Evolutionary conservation across 1,139 yeast species (phyloP).

Genomic region (Spathaspora sp.): DNA sequence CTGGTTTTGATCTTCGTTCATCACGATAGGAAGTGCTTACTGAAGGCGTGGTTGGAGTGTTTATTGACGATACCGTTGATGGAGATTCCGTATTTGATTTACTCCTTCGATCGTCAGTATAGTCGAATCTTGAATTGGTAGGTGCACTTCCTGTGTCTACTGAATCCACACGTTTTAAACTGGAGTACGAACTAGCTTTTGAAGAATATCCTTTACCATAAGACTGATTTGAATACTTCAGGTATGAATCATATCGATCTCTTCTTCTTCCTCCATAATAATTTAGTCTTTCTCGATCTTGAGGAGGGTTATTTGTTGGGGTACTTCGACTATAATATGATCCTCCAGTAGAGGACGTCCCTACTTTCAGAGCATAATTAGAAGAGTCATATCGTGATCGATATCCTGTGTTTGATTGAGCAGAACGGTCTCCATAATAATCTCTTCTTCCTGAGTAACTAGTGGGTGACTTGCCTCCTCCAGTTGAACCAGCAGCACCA

Average conservation of each 20-base stretch:
- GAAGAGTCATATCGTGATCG: slow-evolving; percentile 11
- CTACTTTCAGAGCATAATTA: slow-evolving; percentile 4
- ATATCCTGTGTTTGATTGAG: slow-evolving; percentile 10
- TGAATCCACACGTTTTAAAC: neutral
- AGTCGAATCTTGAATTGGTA: neutral
- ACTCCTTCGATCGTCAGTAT: slow-evolving; percentile 6
- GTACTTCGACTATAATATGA: slow-evolving; percentile 5
- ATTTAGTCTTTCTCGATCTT: neutral
- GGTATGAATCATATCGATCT: neutral
- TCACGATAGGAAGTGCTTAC: slow-evolving; percentile 5
- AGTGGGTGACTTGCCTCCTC: slow-evolving; percentile 3
- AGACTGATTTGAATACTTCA: neutral
- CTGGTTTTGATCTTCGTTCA: slow-evolving; percentile 8
- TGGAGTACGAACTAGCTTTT: neutral
- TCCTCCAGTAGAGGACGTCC: slow-evolving; percentile 4
- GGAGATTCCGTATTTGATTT: slow-evolving; percentile 2
- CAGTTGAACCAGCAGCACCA: neutral
- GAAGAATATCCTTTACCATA: neutral
- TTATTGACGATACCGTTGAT: neutral
- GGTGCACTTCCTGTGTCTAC: neutral
- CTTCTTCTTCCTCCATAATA: slow-evolving; percentile 7
- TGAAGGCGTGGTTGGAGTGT: neutral
- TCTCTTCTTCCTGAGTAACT: slow-evolving; percentile 13
- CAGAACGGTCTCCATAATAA: slow-evolving; percentile 14
- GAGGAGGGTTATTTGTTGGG: neutral